Percentiles rank a stretch among this genome's conserved stretches.
phyloP scores from a whole-genome alignment of 2,329 filamentous ascomycete species.

The Cercospora zeae-maydis region DNA sequence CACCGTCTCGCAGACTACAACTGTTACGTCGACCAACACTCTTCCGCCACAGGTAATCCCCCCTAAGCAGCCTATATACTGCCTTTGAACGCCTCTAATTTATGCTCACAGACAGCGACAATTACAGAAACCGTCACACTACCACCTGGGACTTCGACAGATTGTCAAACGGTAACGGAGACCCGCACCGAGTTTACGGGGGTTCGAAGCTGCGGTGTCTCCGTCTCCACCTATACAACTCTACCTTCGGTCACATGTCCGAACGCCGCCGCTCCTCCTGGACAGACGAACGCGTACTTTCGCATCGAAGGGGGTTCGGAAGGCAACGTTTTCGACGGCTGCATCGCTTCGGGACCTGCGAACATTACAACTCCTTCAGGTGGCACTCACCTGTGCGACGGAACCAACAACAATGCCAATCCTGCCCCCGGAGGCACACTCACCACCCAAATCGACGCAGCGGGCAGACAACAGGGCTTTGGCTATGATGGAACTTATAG shows the following conservation, averaged over 20 bases:
- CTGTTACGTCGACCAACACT: not conserved
- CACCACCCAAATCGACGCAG: slow-evolving; percentile 21
- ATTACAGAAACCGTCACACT: not conserved
- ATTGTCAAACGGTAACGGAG: not conserved
- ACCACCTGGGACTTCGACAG: too few relatives aligned
- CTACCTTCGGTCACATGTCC: not conserved
- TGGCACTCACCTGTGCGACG: slow-evolving; percentile 24
- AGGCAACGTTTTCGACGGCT: slow-evolving; percentile 26
- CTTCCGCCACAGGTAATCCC: not conserved
- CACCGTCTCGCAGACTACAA: not conserved
- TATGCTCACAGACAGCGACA: not conserved
- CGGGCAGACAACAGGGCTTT: slow-evolving; percentile 13
- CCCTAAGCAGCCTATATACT: not conserved
- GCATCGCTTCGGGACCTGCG: slow-evolving; percentile 16
- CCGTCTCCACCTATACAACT: slow-evolving; percentile 14
- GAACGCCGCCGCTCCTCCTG: not conserved
- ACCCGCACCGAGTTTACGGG: not conserved
- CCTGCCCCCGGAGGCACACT: slow-evolving; percentile 18
- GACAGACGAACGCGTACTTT: slow-evolving; percentile 9
- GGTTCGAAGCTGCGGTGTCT: not conserved
- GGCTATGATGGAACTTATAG: slow-evolving; percentile 23
- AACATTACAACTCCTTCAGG: slow-evolving; percentile 23
- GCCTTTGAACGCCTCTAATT: not conserved
- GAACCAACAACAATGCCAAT: slow-evolving; percentile 18
- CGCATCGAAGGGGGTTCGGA: slow-evolving; percentile 27